Percentiles rank a stretch among this genome's conserved stretches.
Conservation (phyloP, 805 yeast species). For the Kodamaea leandrae region DNA sequence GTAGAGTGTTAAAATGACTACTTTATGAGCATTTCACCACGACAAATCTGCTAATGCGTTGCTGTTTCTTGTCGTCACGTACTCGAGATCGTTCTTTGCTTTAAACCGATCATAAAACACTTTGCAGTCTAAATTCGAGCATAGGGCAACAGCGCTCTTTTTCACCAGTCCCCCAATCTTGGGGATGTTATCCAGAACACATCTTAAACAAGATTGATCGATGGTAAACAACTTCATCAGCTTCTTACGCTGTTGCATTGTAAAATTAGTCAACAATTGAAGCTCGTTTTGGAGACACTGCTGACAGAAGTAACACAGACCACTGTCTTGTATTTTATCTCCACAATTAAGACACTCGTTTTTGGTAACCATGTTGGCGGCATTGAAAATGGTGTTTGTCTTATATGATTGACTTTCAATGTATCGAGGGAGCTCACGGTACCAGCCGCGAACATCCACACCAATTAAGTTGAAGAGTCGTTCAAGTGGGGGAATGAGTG, state of each 20-base stretch:
- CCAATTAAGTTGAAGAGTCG: slow-evolving; percentile 81
- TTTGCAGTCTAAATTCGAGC: slow-evolving; percentile 66
- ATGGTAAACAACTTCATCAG: slow-evolving; percentile 14
- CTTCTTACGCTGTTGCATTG: slow-evolving; percentile 17
- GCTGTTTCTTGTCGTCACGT: not conserved
- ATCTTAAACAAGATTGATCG: slow-evolving; percentile 18
- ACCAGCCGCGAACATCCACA: slow-evolving; percentile 77
- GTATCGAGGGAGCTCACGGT: slow-evolving; percentile 55
- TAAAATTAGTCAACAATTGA: slow-evolving; percentile 30
- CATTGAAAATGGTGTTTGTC: slow-evolving; percentile 8
- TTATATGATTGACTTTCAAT: slow-evolving; percentile 10
- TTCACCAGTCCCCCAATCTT: slow-evolving; percentile 13
- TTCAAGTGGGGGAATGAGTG: slow-evolving; percentile 85
- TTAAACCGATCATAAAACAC: slow-evolving; percentile 55
- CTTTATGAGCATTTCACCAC: too few species aligned
- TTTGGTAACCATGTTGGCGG: slow-evolving; percentile 11
- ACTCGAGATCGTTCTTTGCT: slow-evolving; percentile 22
- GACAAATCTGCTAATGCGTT: slow-evolving; percentile 5
- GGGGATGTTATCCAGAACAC: slow-evolving; percentile 20
- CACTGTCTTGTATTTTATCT: slow-evolving; percentile 6
- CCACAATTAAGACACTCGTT: slow-evolving; percentile 30
- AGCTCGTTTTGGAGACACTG: slow-evolving; percentile 30
- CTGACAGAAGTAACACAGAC: slow-evolving; percentile 17
- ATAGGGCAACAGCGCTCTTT: slow-evolving; percentile 22
- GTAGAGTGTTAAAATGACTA: too few species aligned